Evolutionary conservation across 345 rosid genomes (phyloP).

Genomic region (Arabidopsis arenosa): DNA sequence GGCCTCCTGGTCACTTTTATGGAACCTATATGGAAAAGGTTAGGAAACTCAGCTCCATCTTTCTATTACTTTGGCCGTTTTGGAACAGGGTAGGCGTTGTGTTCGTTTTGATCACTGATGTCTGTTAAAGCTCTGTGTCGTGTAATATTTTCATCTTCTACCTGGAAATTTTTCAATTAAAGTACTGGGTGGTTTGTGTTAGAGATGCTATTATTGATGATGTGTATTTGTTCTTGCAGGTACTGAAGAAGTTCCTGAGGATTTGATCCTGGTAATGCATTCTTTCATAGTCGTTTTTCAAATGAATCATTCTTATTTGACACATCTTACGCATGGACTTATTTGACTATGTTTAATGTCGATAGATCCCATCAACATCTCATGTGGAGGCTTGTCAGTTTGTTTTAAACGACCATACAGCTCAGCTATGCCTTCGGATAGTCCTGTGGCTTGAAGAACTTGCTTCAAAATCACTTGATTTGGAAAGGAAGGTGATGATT

Average conservation of each 20-base stretch:
- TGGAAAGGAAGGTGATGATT: constrained; percentile 82
- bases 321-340: constrained; percentile 25
- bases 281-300: constrained; percentile 27
- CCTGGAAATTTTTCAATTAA: background rate
- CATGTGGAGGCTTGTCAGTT: constrained; percentile 95
- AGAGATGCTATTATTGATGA: constrained; percentile 10
- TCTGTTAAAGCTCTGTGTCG: constrained; percentile 29
- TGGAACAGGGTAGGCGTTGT: constrained; percentile 11
- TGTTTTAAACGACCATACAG: constrained; percentile 83
- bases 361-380: constrained; percentile 86
- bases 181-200: background rate
- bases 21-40: constrained; percentile 98
- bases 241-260: constrained; percentile 75
- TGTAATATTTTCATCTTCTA: constrained; percentile 34
- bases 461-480: constrained; percentile 94
- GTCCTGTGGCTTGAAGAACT: constrained; percentile 95
- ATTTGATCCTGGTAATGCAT: constrained; percentile 61
- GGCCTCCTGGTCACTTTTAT: constrained; percentile 96
- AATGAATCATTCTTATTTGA: background rate
- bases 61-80: constrained; percentile 14
- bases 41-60: constrained; percentile 43
- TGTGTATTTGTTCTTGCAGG: constrained; percentile 58
- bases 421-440: constrained; percentile 92
- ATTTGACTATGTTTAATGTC: constrained; percentile 29
- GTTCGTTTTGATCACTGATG: constrained; percentile 14